Conservation (phyloP, 1,284 basidiomycete species). For the Apiotrichum gracile region DNA sequence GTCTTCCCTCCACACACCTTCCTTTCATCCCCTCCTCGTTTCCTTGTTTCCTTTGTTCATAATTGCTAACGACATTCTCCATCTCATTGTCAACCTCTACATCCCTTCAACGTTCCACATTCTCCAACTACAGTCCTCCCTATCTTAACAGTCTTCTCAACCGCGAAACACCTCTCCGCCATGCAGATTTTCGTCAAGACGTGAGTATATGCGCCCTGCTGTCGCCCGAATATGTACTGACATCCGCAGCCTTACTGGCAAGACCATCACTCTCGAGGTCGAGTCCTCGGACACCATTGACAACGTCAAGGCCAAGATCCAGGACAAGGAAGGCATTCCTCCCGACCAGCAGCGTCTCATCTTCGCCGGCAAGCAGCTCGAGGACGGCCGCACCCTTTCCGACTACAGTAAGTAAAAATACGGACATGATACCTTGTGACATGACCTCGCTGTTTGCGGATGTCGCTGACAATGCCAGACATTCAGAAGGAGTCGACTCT, state of each 20-base stretch:
- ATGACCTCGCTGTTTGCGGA: no score
- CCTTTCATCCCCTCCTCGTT: no score
- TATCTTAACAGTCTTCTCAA: background rate
- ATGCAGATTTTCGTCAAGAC: background rate
- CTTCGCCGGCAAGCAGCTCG: constrained; percentile 92
- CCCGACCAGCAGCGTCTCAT: constrained; percentile 91
- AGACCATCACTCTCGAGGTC: constrained; percentile 57
- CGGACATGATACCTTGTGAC: no score
- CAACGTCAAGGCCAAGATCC: constrained; percentile 57
- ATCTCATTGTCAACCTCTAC: background rate
- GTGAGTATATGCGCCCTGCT: background rate
- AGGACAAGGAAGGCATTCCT: constrained; percentile 65
- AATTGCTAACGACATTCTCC: background rate
- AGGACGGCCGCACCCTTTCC: constrained; percentile 87
- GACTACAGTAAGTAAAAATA: constrained; percentile 99
- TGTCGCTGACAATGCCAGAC: no score
- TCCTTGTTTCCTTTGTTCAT: no score
- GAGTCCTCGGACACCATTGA: constrained; percentile 58
- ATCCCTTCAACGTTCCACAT: background rate
- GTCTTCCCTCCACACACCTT: no score
- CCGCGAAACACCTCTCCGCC: background rate
- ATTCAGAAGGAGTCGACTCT: constrained; percentile 99
- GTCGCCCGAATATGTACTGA: background rate
- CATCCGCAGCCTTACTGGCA: constrained; percentile 54
- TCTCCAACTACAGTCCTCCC: background rate